Percentiles rank a stretch among this genome's conserved stretches.
These are phyloP conservation scores for Martensiomyces pterosporus DNA, from an alignment of 192 early-diverging fungal species.

Conservation along the genomic window DNA sequence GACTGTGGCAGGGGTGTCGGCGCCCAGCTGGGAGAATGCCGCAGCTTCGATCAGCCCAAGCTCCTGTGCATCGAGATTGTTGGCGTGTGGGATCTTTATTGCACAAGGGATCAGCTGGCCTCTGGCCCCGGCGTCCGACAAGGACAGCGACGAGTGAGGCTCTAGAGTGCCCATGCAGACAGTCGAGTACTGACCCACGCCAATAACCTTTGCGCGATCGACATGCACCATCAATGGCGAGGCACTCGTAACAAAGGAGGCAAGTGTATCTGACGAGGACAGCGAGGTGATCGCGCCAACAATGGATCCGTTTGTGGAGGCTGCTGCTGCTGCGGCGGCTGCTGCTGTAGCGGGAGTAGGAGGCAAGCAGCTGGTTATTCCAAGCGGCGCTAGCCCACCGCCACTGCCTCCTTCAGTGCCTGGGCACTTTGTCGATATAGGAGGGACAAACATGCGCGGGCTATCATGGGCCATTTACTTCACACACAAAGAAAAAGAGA, in stretches of 20 bases:
- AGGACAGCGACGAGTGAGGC: too few species aligned
- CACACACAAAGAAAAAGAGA: too few species aligned
- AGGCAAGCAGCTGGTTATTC: slow-evolving; percentile 20
- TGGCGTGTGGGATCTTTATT: slow-evolving; percentile 40
- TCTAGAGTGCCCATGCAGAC: slow-evolving; percentile 33
- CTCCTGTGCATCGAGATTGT: slow-evolving; percentile 46
- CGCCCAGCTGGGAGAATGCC: slow-evolving; percentile 35
- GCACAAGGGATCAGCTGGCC: slow-evolving; percentile 13
- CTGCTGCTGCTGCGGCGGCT: neutral
- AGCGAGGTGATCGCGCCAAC: slow-evolving; percentile 4
- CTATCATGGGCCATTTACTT: slow-evolving; percentile 27
- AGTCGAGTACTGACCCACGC: slow-evolving; percentile 45
- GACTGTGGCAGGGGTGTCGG: slow-evolving; percentile 19
- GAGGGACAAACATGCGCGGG: slow-evolving; percentile 10
- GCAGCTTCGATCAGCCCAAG: slow-evolving; percentile 46
- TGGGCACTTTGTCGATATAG: neutral
- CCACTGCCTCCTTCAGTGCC: slow-evolving; percentile 8
- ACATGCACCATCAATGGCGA: slow-evolving; percentile 13
- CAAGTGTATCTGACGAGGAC: slow-evolving; percentile 21
- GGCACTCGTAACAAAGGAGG: slow-evolving; percentile 6
- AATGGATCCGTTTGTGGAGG: slow-evolving; percentile 1
- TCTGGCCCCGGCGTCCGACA: neutral
- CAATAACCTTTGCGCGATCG: slow-evolving; percentile 34
- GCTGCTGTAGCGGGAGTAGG: too few species aligned
- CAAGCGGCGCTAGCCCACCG: neutral